Evolutionary conservation across 176 grass and related monocot species (phyloP).

Genomic region (Miscanthus lutarioriparius): DNA sequence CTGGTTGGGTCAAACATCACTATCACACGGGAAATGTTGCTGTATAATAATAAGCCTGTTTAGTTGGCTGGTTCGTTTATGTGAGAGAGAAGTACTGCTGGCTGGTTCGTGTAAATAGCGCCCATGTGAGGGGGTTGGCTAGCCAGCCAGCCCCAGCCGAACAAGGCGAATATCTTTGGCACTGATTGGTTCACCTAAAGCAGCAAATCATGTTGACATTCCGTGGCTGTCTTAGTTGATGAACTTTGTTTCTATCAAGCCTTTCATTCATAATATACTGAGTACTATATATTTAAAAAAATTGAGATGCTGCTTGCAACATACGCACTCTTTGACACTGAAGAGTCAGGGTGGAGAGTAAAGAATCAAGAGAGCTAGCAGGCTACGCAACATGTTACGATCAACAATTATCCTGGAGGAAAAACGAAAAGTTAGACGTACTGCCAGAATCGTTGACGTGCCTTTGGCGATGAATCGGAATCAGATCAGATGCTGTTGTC

Average conservation of each 20-base stretch:
- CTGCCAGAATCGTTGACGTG: not conserved
- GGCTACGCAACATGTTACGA: conserved; percentile 2
- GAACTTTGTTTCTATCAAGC: conserved; percentile 21
- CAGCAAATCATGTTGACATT: not conserved
- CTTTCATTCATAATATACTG: not conserved
- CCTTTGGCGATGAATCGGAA: not conserved
- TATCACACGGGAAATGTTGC: conserved; percentile 5
- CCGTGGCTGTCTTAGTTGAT: not conserved
- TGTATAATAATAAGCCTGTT: too few relatives aligned
- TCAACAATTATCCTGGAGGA: not conserved
- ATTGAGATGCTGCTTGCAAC: conserved; percentile 37
- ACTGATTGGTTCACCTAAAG: not conserved
- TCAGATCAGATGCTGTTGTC: not conserved
- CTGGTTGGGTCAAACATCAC: conserved; percentile 34
- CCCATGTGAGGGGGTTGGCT: too few relatives aligned
- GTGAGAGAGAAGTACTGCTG: too few relatives aligned
- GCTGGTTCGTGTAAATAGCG: too few relatives aligned
- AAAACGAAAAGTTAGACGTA: not conserved
- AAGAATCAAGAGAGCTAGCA: conserved; percentile 1
- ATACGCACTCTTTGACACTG: conserved; percentile 27
- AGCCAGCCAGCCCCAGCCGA: too few relatives aligned
- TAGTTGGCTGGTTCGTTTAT: too few relatives aligned
- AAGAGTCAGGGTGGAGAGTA: not conserved
- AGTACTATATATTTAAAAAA: not conserved
- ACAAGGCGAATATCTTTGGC: conserved; percentile 2